Evolutionary conservation across 75 land plant species (phyloP).

Genomic region (Sequoia sempervirens): DNA sequence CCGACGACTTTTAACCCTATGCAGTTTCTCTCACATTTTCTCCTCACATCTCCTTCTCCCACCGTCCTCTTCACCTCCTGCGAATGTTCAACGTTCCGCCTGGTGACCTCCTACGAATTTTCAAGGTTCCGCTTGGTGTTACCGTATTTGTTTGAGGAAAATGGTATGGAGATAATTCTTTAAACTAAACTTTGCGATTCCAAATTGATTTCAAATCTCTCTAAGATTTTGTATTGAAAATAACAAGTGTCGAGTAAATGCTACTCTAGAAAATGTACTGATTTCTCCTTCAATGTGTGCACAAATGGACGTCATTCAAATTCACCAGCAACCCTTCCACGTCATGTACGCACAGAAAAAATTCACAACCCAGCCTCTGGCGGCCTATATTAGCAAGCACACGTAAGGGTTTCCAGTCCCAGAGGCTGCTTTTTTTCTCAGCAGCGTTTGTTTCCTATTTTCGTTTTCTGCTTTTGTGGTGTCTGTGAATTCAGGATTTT

Average conservation of each 20-base stretch:
- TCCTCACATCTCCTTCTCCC: too few species aligned
- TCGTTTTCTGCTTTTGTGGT: slow-evolving; percentile 22
- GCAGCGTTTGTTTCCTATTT: slow-evolving; percentile 6
- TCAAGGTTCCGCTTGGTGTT: too few species aligned
- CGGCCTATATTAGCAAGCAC: slow-evolving; percentile 68
- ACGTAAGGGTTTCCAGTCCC: slow-evolving; percentile 83
- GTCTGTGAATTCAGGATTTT: too few species aligned
- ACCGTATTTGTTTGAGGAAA: neutral
- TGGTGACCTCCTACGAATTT: too few species aligned
- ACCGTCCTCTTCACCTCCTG: too few species aligned
- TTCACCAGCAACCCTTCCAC: slow-evolving; percentile 56
- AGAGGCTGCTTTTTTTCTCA: slow-evolving; percentile 42
- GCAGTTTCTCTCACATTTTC: too few species aligned
- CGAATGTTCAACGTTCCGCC: too few species aligned
- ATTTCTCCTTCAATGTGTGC: slow-evolving; percentile 57
- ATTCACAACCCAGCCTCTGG: slow-evolving; percentile 59
- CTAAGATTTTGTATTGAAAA: neutral
- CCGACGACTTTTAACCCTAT: too few species aligned
- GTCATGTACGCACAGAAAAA: slow-evolving; percentile 71
- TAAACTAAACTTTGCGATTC: neutral
- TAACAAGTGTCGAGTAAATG: too few species aligned
- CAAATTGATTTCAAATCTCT: neutral
- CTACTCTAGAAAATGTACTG: too few species aligned
- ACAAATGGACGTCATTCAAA: slow-evolving; percentile 44
- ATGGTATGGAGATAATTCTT: neutral